Conservation (phyloP, 164 flowering plant species). For the Chloranthus sessilifolius region DNA sequence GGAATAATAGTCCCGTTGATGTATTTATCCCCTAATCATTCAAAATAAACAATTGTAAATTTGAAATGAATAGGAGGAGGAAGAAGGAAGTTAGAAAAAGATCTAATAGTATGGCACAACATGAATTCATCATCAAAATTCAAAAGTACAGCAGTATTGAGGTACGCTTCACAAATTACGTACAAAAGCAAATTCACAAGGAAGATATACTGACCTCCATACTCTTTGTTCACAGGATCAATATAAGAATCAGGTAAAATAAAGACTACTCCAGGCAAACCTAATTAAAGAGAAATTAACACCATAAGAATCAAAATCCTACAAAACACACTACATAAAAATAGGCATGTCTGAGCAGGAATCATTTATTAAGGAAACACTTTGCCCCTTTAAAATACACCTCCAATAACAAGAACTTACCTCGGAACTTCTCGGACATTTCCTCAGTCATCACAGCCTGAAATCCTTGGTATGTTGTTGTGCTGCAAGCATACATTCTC, state of each 20-base stretch:
- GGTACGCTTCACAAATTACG: background rate
- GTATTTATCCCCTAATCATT: constrained; percentile 76
- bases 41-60: background rate
- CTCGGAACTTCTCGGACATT: constrained; percentile 71
- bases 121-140: background rate
- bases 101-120: too few species aligned
- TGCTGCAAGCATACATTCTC: constrained; percentile 90
- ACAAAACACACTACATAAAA: background rate
- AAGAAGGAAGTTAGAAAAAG: background rate
- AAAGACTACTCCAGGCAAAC: constrained; percentile 82
- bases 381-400: background rate
- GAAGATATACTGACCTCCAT: constrained; percentile 58
- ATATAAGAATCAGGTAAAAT: constrained; percentile 94
- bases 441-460: constrained; percentile 80
- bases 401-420: constrained; percentile 21
- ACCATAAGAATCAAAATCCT: background rate
- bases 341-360: background rate
- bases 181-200: background rate
- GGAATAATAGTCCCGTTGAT: constrained; percentile 76
- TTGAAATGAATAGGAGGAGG: background rate
- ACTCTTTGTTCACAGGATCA: constrained; percentile 85
- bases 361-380: constrained; percentile 2
- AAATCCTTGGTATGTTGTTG: constrained; percentile 87
- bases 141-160: too few species aligned
- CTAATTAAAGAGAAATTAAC: constrained; percentile 29